Percentiles rank a stretch among this genome's conserved stretches.
phyloP scores from a whole-genome alignment of 2,329 filamentous ascomycete species.

The Sporothrix luriei region DNA sequence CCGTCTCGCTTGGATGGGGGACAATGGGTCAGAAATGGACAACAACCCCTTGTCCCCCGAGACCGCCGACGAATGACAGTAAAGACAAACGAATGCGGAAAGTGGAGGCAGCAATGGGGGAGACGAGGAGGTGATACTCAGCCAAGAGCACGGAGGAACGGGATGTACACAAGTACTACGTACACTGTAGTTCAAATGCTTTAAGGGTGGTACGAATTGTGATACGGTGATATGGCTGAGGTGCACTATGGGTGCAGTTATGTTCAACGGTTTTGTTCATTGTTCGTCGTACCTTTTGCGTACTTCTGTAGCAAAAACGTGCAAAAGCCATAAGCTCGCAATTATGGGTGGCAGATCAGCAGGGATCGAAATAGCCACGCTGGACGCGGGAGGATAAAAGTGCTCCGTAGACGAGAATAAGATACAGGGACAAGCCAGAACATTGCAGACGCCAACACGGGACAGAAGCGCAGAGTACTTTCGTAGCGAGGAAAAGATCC shows the following conservation, averaged over 20 bases:
- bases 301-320: not conserved
- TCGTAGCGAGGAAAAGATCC: not conserved
- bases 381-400: not conserved
- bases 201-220: not conserved
- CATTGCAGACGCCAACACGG: not conserved
- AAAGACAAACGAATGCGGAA: not conserved
- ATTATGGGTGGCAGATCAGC: not conserved
- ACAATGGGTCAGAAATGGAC: not conserved
- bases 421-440: not conserved
- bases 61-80: not conserved
- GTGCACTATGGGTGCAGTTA: not conserved
- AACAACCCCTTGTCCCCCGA: not conserved
- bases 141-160: not conserved
- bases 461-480: not conserved
- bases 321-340: not conserved
- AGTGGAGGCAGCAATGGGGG: not conserved
- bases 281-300: not conserved
- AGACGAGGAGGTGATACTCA: too few species aligned
- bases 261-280: not conserved
- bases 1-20: too few species aligned
- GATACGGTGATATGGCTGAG: not conserved
- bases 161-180: not conserved
- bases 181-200: too few species aligned
- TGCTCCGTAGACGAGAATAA: too few species aligned
- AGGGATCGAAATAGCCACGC: constrained; percentile 10